Evolutionary conservation across 352 stramenopile species (phyloP).

Genomic region (Globisporangium polare): DNA sequence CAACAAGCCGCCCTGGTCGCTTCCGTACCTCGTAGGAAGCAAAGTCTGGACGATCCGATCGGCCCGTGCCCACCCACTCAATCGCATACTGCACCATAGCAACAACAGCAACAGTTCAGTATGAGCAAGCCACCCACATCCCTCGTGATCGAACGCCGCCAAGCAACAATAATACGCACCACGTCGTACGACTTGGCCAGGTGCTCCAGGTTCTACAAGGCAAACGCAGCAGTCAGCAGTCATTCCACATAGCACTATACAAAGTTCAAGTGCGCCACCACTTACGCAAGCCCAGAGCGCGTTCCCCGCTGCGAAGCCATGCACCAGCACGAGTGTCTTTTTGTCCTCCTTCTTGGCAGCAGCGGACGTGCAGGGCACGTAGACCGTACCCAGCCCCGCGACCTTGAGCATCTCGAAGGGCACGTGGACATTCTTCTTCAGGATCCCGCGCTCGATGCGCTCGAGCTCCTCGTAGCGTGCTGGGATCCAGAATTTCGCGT

Average conservation of each 20-base stretch:
- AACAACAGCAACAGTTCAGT: background rate
- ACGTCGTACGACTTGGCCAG: conserved; percentile 57
- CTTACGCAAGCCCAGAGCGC: conserved; percentile 62
- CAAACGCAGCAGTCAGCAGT: background rate
- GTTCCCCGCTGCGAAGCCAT: conserved; percentile 63
- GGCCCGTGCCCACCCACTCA: conserved; percentile 63
- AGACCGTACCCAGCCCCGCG: conserved; percentile 54
- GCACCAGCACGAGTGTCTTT: conserved; percentile 53
- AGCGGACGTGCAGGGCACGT: conserved; percentile 38
- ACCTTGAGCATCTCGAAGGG: conserved; percentile 50
- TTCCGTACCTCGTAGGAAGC: conserved; percentile 57
- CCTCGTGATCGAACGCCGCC: no score
- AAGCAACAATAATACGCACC: conserved; percentile 22
- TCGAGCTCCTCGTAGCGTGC: conserved; percentile 46
- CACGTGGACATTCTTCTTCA: conserved; percentile 33
- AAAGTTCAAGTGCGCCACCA: conserved; percentile 14
- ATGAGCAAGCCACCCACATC: background rate
- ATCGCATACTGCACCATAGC: conserved; percentile 46
- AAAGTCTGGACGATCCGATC: conserved; percentile 58
- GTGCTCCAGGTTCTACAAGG: conserved; percentile 54
- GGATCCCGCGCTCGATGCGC: conserved; percentile 41
- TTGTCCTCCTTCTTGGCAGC: conserved; percentile 12
- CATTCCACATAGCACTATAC: background rate
- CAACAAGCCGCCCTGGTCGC: no score
- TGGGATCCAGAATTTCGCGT: conserved; percentile 43